A percentile compares a stretch with the other conserved stretches of the same genome.
phyloP scores from a whole-genome alignment of 2,329 filamentous ascomycete genomes.

The Pseudogymnoascus sp. region DNA sequence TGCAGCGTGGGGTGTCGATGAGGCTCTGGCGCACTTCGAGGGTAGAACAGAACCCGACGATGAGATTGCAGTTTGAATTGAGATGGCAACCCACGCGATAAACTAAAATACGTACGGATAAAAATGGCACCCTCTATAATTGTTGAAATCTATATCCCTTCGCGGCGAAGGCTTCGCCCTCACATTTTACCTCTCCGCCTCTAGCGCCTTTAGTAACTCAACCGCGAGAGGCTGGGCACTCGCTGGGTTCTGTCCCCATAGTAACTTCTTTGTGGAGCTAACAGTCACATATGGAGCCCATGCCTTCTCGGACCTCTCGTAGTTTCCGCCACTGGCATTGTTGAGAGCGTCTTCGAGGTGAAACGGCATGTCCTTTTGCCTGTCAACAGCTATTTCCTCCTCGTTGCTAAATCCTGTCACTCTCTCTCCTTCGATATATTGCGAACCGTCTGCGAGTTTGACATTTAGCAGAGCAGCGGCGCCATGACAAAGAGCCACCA shows the following conservation, averaged over 20 bases:
- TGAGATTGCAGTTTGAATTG: neutral
- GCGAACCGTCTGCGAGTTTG: constrained; percentile 42
- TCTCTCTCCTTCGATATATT: constrained; percentile 47
- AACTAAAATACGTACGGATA: too few species aligned
- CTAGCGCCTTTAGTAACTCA: neutral
- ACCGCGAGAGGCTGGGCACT: constrained; percentile 25
- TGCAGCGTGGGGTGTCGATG: neutral
- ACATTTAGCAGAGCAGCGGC: constrained; percentile 56
- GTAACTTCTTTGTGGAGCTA: constrained; percentile 29
- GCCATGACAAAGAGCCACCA: constrained; percentile 64
- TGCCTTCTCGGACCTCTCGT: constrained; percentile 47
- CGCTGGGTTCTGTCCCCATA: constrained; percentile 40
- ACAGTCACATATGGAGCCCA: constrained; percentile 29
- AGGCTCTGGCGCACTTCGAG: neutral
- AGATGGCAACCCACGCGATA: neutral
- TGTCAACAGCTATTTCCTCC: constrained; percentile 42
- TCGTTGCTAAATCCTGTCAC: constrained; percentile 54
- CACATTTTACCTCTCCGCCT: neutral
- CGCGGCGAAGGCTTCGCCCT: neutral
- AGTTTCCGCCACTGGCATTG: constrained; percentile 45
- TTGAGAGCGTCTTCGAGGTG: constrained; percentile 49
- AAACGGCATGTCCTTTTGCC: constrained; percentile 46
- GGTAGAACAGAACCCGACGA: neutral
- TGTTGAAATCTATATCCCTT: neutral
- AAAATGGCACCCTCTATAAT: neutral